Conservation (phyloP, 768 basidiomycete genomes). For the Daedalea quercina region DNA sequence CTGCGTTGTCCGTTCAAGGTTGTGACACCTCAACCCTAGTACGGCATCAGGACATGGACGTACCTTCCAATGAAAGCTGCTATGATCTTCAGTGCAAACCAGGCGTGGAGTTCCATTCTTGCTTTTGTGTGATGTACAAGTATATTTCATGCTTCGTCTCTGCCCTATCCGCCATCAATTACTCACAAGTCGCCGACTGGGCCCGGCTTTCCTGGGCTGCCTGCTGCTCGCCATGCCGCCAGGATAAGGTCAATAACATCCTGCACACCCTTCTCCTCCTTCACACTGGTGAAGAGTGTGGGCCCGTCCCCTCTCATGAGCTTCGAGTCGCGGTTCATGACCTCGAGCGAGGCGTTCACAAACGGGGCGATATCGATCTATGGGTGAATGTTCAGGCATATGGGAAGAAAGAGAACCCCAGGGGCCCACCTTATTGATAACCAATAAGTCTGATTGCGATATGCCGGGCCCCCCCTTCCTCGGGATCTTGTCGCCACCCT, state of each 20-base stretch:
- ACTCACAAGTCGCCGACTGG: constrained; percentile 10
- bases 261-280: constrained; percentile 69
- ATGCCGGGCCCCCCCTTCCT: constrained; percentile 98
- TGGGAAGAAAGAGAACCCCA: no score
- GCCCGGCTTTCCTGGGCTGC: constrained; percentile 58
- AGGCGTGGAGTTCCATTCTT: no score
- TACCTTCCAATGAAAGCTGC: background rate
- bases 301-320: constrained; percentile 94
- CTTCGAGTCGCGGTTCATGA: constrained; percentile 92
- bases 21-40: background rate
- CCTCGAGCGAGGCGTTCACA: constrained; percentile 87
- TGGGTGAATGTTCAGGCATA: background rate
- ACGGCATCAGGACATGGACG: background rate
- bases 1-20: background rate
- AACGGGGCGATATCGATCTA: constrained; percentile 92
- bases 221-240: constrained; percentile 83
- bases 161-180: background rate
- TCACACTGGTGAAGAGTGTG: constrained; percentile 85
- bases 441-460: constrained; percentile 88
- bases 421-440: constrained; percentile 81
- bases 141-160: background rate
- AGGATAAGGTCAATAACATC: constrained; percentile 78
- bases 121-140: background rate
- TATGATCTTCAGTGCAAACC: no score
- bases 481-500: constrained; percentile 98